Evolutionary conservation across 2,329 filamentous ascomycete genomes (phyloP), one percentile per base, ranked within the genome.

Genomic region (Colletotrichum sojae): DNA sequence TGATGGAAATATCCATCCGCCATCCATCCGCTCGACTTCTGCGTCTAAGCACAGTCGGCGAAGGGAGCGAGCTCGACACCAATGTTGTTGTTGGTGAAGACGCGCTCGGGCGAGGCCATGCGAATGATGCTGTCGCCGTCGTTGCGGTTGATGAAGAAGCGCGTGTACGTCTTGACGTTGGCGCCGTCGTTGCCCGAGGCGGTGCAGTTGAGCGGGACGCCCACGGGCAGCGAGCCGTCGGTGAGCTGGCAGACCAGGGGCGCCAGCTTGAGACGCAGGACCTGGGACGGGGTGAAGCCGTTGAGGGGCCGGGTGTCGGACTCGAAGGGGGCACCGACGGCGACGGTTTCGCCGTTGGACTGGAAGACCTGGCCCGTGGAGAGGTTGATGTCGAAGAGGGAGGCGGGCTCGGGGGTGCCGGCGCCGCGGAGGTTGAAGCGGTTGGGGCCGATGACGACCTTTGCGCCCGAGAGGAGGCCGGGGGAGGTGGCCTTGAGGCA

Each of bases 301-400:
- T 65, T 54, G 39, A 68, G 45, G 13, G 60, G 65, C 8, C 60
- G 65, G 53, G 25, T 48, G 60, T 68, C 31, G 20, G 63, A 27
- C 6, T 45, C 53, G 48, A 18, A 68, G 4, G 65, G 65, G 12
- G 65, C 60, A 8, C 45, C n/a, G 27, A 64, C 52, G 40, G 60
- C 65, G 46, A 68, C 40, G 13, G 22, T 22, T n/a, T 48, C 16
- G 60, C 53, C 48, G 60, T 54, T 22, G 46, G 8, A 10, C 66
- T 59, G 40, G 55, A 45, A 69, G 62, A 69, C 31, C 25, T 69
- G 22, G 22, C 66, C 66, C 12, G 66, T 69, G 49, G 49, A 12
- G 48, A 69, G 62, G 62, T 69, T 51, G 9, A 69, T 39, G 66
- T 69, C 62, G 62, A 69, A 69, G 61, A 40, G 55, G 5, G 55